Percentiles rank a stretch among this genome's conserved stretches.
phyloP scores from a whole-genome alignment of 129 eudicot genomes.

The Lactuca saligna region DNA sequence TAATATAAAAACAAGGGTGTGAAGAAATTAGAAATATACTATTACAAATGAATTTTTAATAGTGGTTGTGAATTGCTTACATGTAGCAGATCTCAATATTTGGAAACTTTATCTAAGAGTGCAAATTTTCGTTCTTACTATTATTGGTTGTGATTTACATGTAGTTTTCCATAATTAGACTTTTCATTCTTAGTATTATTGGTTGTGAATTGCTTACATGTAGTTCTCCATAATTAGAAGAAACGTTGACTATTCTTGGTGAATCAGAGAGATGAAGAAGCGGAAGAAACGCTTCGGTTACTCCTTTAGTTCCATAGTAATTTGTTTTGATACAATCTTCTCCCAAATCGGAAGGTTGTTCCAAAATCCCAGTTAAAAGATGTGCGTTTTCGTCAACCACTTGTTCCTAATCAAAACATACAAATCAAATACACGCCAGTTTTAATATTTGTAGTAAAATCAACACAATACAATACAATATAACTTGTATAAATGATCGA shows the following conservation, averaged over 20 bases:
- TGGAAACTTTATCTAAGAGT: too few relatives aligned
- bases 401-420: not conserved
- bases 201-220: conserved; percentile 11
- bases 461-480: not conserved
- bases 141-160: conserved; percentile 13
- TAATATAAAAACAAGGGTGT: too few relatives aligned
- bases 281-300: conserved; percentile 23
- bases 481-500: not conserved
- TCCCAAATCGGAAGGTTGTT: conserved; percentile 14
- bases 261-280: conserved; percentile 25
- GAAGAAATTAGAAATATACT: too few relatives aligned
- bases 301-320: conserved; percentile 27
- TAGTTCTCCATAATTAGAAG: conserved; percentile 15
- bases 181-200: too few relatives aligned
- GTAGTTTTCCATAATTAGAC: conserved; percentile 13
- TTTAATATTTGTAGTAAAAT: not conserved
- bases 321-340: conserved; percentile 20
- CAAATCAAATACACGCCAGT: not conserved
- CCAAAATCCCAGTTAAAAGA: not conserved
- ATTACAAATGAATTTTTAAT: too few relatives aligned
- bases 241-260: conserved; percentile 24
- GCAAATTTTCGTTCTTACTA: too few relatives aligned
- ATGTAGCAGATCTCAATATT: too few relatives aligned
- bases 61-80: too few relatives aligned
- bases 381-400: conserved; percentile 1